phyloP scores from a whole-genome alignment of 2,329 filamentous ascomycete genomes.

The Cercospora citrullina region DNA sequence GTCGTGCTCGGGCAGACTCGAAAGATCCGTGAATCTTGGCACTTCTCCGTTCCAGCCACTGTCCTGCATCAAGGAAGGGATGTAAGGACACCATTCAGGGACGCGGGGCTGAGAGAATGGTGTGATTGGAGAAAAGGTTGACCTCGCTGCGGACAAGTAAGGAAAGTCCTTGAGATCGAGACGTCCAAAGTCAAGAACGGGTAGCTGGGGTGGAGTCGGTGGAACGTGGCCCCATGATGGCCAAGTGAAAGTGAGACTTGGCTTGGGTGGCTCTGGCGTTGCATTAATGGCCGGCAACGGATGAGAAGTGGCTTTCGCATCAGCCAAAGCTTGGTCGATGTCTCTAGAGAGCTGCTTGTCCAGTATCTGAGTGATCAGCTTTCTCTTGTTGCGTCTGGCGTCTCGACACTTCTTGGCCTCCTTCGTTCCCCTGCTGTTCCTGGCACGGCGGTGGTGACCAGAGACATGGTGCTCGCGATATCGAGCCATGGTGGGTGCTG shows the following conservation, averaged over 20 bases:
- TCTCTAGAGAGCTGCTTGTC: constrained; percentile 35
- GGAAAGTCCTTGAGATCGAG: constrained; percentile 28
- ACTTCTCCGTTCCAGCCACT: constrained; percentile 26
- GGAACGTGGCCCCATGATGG: constrained; percentile 9
- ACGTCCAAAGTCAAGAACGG: constrained; percentile 27
- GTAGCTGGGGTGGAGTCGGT: constrained; percentile 30
- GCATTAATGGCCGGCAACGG: constrained; percentile 6
- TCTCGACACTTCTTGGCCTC: constrained; percentile 37
- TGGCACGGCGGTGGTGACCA: constrained; percentile 27
- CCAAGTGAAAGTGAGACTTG: constrained; percentile 4
- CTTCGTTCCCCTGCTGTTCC: constrained; percentile 34
- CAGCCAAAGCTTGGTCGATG: constrained; percentile 32
- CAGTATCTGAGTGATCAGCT: constrained; percentile 33
- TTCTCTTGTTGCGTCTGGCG: constrained; percentile 31
- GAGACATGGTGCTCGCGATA: constrained; percentile 21
- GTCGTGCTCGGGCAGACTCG: constrained; percentile 29
- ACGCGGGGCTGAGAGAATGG: constrained; percentile 20
- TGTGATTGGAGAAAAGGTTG: constrained; percentile 11
- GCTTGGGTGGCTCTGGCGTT: constrained; percentile 5
- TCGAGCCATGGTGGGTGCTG: constrained; percentile 17
- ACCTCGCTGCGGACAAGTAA: constrained; percentile 13
- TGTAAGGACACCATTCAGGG: constrained; percentile 33
- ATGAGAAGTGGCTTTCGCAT: constrained; percentile 21
- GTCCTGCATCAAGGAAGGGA: constrained; percentile 30
- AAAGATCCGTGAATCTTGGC: constrained; percentile 36